These are phyloP conservation scores for Lathyrus tuberosus DNA, from an alignment of 306 rosid genomes.

Conservation along the genomic window DNA sequence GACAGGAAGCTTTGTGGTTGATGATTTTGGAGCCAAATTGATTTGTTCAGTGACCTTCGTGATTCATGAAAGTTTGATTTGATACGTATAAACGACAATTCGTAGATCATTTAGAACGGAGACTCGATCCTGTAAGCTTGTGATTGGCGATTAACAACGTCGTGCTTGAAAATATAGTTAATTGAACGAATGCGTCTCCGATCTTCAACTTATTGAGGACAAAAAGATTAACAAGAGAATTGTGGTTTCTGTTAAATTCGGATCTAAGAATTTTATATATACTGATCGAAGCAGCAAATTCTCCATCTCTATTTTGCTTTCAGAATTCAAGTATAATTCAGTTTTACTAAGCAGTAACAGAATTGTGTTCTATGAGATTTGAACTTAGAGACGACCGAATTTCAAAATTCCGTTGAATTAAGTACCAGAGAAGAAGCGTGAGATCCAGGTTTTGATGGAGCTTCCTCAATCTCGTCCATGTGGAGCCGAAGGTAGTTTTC, in stretches of 20 bases:
- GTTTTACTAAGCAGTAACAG: slow-evolving; percentile 1
- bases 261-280: slow-evolving; percentile 48
- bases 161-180: slow-evolving; percentile 18
- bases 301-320: neutral
- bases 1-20: slow-evolving; percentile 16
- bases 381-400: slow-evolving; percentile 9
- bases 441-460: slow-evolving; percentile 63
- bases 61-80: slow-evolving; percentile 2
- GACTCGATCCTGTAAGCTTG: slow-evolving; percentile 24
- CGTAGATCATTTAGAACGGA: neutral
- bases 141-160: neutral
- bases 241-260: slow-evolving; percentile 26
- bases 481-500: slow-evolving; percentile 68
- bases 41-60: neutral
- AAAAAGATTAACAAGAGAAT: neutral
- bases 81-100: slow-evolving; percentile 13
- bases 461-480: slow-evolving; percentile 80
- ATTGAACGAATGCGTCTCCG: slow-evolving; percentile 59
- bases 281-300: slow-evolving; percentile 30
- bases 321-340: slow-evolving; percentile 34
- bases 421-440: slow-evolving; percentile 2
- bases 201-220: slow-evolving; percentile 44
- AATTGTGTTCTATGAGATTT: slow-evolving; percentile 43
- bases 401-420: slow-evolving; percentile 43
- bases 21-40: slow-evolving; percentile 16